Conservation (phyloP, 2,329 filamentous ascomycete genomes). For the Macrophomina pseudophaseolina region DNA sequence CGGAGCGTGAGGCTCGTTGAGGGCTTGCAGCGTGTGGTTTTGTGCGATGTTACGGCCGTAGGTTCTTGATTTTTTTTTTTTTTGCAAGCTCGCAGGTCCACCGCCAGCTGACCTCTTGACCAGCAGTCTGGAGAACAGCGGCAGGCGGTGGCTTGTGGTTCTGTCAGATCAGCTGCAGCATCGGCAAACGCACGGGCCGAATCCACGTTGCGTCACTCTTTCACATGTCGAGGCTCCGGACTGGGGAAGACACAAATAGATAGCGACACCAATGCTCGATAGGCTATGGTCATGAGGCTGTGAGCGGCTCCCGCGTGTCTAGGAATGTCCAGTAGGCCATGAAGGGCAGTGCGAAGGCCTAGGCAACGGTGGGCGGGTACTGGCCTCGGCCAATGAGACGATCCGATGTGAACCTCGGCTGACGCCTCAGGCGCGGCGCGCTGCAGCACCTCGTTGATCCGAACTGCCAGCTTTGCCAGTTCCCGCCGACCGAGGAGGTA, state of each 20-base stretch:
- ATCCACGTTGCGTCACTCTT: constrained; percentile 19
- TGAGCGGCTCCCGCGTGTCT: neutral
- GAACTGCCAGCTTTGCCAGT: constrained; percentile 20
- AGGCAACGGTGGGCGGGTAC: constrained; percentile 1
- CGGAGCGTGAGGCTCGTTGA: neutral
- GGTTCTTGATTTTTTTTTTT: neutral
- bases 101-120: neutral
- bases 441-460: constrained; percentile 18
- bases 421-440: constrained; percentile 1
- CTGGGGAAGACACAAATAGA: constrained; percentile 3
- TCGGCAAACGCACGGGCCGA: neutral
- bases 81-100: neutral
- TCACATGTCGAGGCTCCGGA: constrained; percentile 22
- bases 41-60: neutral
- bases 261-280: constrained; percentile 10
- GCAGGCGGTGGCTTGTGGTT: neutral
- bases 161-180: constrained; percentile 14
- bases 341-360: neutral
- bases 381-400: constrained; percentile 17
- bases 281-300: constrained; percentile 4
- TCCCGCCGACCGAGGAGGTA: constrained; percentile 27
- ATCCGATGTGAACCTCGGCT: constrained; percentile 21
- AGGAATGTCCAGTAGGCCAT: neutral
- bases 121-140: neutral
- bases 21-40: neutral